Percentiles rank a stretch among this genome's conserved stretches.
These are phyloP conservation scores for Penstemon davidsonii DNA, from an alignment of 257 asterid species.

Conservation along the genomic window DNA sequence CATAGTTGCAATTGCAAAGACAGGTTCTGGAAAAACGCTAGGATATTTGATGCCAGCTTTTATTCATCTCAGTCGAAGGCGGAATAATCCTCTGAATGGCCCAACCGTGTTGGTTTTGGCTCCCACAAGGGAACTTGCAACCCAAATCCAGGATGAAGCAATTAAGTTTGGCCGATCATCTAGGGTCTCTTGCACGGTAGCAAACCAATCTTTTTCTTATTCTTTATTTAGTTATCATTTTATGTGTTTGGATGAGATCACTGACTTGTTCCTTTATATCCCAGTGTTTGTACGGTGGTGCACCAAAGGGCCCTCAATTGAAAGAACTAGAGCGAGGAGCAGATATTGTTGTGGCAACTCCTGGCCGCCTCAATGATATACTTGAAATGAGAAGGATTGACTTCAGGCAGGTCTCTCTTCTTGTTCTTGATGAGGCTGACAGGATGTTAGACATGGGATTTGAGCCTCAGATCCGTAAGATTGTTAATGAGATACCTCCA, in stretches of 20 bases:
- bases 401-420: slow-evolving; percentile 88
- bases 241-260: slow-evolving; percentile 15
- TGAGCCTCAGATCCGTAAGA: slow-evolving; percentile 96
- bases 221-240: neutral
- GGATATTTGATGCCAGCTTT: slow-evolving; percentile 95
- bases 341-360: slow-evolving; percentile 95
- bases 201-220: neutral
- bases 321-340: slow-evolving; percentile 91
- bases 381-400: slow-evolving; percentile 92
- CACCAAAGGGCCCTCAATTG: slow-evolving; percentile 84
- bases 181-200: slow-evolving; percentile 90
- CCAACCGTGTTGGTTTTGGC: slow-evolving; percentile 90
- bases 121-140: slow-evolving; percentile 98
- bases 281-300: slow-evolving; percentile 98
- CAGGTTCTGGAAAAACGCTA: slow-evolving; percentile 95
- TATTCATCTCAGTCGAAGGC: slow-evolving; percentile 67
- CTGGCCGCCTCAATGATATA: slow-evolving; percentile 97
- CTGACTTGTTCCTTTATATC: slow-evolving; percentile 28
- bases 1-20: slow-evolving; percentile 97
- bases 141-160: slow-evolving; percentile 98
- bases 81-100: slow-evolving; percentile 77
- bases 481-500: slow-evolving; percentile 92
- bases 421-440: slow-evolving; percentile 98
- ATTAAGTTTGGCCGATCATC: slow-evolving; percentile 93
- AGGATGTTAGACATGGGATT: slow-evolving; percentile 99